Base-by-base conservation (phyloP, 805 yeast species). In the Spathaspora arborariae region DNA sequence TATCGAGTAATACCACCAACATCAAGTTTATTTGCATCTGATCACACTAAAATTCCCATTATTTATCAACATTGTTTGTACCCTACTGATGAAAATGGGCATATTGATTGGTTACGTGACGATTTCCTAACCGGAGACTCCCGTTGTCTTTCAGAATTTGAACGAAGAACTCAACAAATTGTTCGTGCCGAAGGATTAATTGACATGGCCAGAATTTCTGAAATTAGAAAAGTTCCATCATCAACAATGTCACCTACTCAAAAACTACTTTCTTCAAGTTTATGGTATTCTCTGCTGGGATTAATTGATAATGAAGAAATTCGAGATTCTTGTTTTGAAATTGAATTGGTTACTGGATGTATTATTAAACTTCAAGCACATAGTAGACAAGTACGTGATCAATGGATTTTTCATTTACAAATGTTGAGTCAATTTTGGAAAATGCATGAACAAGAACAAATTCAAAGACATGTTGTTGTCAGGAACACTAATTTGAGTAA, bases 81-180 rank as follows among this genome's bases (percentile, higher is more conserved):
- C 57, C 74, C 75, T 2, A 41, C 82, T 4, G 78, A 80, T 49
- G 65, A 60, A 1, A 54, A 68, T 26, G 74, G 71, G 1, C 85
- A 84, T 51, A 72, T 90, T 2, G 55, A 58, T 2, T 89, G 96
- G 96, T 61, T 88, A 8, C 67, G 65, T 5, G 69, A 68, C 2
- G 77, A 76, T 4, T 79, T 82, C 53, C 63, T 68, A 1, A 53
- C 57, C 6, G 56, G 70, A 18, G 97, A 91, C 56, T 53, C 61
- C 1, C 64, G 64, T 39, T 95, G 95, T 0, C 53, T 80, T n/a
- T 69, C 72, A 21, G 92, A 88, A 51, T 76, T 78, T 37, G 82
- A 83, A 50, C 71, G 97, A 48, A 72, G 84, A 44, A 64, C 81
- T 1, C 69, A 72, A 20, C 77, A 78, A 45, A 61, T 88, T 4